These are phyloP conservation scores for Penicillium sp. DNA, from an alignment of 2,329 filamentous ascomycete species.

Conservation along the genomic window DNA sequence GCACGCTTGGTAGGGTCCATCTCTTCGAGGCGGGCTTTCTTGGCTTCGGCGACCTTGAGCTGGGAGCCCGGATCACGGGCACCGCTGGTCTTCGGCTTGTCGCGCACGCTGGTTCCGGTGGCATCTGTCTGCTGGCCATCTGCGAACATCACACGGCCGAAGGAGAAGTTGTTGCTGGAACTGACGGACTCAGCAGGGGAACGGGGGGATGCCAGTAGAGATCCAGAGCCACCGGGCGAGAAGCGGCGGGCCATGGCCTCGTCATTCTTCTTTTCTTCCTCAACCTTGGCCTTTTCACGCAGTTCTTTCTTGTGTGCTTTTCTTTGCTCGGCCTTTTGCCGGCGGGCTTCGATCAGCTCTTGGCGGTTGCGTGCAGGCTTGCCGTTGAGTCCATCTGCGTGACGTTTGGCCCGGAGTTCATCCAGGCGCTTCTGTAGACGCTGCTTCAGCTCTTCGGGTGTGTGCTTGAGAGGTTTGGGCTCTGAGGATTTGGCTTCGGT, in stretches of 20 bases:
- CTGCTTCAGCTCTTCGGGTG: conserved; percentile 71
- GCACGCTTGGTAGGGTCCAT: conserved; percentile 78
- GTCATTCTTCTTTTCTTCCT: conserved; percentile 65
- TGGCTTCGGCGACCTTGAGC: conserved; percentile 80
- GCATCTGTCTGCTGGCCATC: conserved; percentile 80
- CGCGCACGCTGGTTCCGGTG: conserved; percentile 60
- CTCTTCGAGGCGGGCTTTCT: conserved; percentile 72
- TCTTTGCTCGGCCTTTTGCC: conserved; percentile 81
- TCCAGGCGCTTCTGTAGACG: conserved; percentile 82
- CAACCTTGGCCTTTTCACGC: conserved; percentile 71
- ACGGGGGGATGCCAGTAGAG: conserved; percentile 54
- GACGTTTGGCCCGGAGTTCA: conserved; percentile 77
- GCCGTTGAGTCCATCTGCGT: conserved; percentile 80
- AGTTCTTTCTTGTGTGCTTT: conserved; percentile 87
- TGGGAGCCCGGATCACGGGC: conserved; percentile 82
- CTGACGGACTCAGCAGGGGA: conserved; percentile 47
- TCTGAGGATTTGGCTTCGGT: conserved; percentile 30
- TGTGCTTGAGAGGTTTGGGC: conserved; percentile 64
- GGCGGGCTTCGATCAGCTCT: conserved; percentile 85
- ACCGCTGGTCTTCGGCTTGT: conserved; percentile 73
- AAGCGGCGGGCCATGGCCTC: conserved; percentile 56
- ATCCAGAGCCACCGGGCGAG: conserved; percentile 58
- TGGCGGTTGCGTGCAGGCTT: conserved; percentile 80
- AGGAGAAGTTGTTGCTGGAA: conserved; percentile 70
- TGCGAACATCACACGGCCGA: conserved; percentile 85